Conservation (phyloP, 768 basidiomycete species). For the Phaeolepiota aurea region DNA sequence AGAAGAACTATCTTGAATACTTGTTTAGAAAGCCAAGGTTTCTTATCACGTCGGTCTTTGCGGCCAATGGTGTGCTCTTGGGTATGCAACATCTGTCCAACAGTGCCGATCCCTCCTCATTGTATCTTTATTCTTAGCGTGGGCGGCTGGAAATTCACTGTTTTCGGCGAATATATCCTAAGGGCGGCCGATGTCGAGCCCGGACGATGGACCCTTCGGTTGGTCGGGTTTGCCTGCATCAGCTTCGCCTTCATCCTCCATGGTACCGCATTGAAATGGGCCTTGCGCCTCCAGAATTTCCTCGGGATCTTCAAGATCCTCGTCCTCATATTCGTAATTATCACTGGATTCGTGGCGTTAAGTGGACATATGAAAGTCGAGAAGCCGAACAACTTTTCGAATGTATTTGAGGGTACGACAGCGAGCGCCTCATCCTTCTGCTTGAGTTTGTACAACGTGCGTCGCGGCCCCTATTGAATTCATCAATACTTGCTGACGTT, state of each 20-base stretch:
- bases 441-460: slow-evolving; percentile 41
- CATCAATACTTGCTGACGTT: not conserved
- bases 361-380: slow-evolving; percentile 40
- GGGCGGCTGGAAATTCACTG: slow-evolving; percentile 6
- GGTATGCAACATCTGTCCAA: slow-evolving; percentile 31
- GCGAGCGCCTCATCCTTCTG: slow-evolving; percentile 34
- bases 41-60: slow-evolving; percentile 40
- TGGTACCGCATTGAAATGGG: slow-evolving; percentile 35
- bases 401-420: slow-evolving; percentile 48
- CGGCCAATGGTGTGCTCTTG: slow-evolving; percentile 35
- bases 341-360: slow-evolving; percentile 46
- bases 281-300: slow-evolving; percentile 42
- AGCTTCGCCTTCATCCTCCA: slow-evolving; percentile 10
- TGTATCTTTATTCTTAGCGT: slow-evolving; percentile 2
- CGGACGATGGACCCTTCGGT: slow-evolving; percentile 42
- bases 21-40: slow-evolving; percentile 39
- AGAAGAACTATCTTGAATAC: slow-evolving; percentile 56
- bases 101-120: slow-evolving; percentile 30
- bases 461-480: slow-evolving; percentile 3
- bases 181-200: slow-evolving; percentile 30
- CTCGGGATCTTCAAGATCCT: slow-evolving; percentile 40
- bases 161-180: slow-evolving; percentile 32
- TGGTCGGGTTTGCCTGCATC: slow-evolving; percentile 34
- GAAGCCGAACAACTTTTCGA: slow-evolving; percentile 45
- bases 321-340: slow-evolving; percentile 14